A percentile compares a stretch with the other conserved stretches of the same genome.
Evolutionary conservation across 148 eudicot species (phyloP).

Genomic region (Talinum fruticosum): DNA sequence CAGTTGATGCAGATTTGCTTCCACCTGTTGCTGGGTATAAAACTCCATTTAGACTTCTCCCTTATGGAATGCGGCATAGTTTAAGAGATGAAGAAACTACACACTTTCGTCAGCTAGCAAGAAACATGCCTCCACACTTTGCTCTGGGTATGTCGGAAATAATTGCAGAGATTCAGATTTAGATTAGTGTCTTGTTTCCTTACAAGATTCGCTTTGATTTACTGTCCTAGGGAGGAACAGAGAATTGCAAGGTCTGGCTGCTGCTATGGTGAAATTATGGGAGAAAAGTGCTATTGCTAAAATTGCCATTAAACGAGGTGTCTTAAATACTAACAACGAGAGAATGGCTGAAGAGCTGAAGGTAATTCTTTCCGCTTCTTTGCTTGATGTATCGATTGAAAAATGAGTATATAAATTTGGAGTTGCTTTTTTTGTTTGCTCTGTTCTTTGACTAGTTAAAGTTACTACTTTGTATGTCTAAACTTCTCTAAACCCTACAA

Average conservation of each 20-base stretch:
- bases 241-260: slow-evolving; percentile 87
- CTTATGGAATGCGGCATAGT: slow-evolving; percentile 48
- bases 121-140: slow-evolving; percentile 83
- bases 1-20: slow-evolving; percentile 94
- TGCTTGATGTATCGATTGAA: not conserved
- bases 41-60: slow-evolving; percentile 84
- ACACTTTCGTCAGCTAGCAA: slow-evolving; percentile 55
- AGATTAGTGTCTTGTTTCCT: slow-evolving; percentile 5
- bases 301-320: slow-evolving; percentile 96
- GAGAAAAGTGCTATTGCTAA: slow-evolving; percentile 90
- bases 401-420: not conserved
- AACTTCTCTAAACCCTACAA: too few relatives aligned
- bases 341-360: slow-evolving; percentile 94
- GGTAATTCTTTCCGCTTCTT: slow-evolving; percentile 34
- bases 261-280: slow-evolving; percentile 90
- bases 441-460: too few relatives aligned
- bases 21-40: slow-evolving; percentile 61
- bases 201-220: slow-evolving; percentile 14
- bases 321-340: slow-evolving; percentile 72
- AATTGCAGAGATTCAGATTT: not conserved
- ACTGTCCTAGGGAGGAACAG: slow-evolving; percentile 72
- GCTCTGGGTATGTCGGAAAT: slow-evolving; percentile 65
- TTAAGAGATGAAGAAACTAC: slow-evolving; percentile 69
- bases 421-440: not conserved
- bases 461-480: too few relatives aligned